Evolutionary conservation across 352 stramenopile species (phyloP), one percentile per base, ranked within the genome.

Genomic region (Pythium aristosporum): DNA sequence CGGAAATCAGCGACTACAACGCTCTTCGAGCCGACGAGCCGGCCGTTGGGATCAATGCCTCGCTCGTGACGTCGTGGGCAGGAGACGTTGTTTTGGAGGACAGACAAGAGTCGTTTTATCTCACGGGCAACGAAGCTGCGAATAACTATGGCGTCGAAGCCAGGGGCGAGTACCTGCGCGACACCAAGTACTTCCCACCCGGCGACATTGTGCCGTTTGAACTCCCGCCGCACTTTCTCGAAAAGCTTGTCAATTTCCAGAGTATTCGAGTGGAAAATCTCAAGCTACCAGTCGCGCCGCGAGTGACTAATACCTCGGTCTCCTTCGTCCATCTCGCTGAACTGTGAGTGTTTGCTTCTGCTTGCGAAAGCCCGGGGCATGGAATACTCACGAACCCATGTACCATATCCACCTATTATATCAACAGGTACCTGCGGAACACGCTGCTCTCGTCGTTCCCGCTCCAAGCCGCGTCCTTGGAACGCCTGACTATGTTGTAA

Each of bases 371-470:
- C n/a, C n/a, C n/a, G n/a, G n/a, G n/a, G n/a, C n/a, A n/a, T n/a
- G n/a, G n/a, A n/a, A n/a, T n/a, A n/a, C n/a, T n/a, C n/a, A n/a
- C n/a, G n/a, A n/a, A n/a, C 37, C 13, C 18, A 32, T 11, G 49
- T 9, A 3, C 8, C 25, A 25, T 46, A 18, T 25, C n/a, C n/a
- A n/a, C n/a, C n/a, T n/a, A n/a, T n/a, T n/a, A n/a, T n/a, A n/a
- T n/a, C n/a, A n/a, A n/a, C n/a, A 65, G 58, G 28, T 65, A 50
- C 36, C 16, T 65, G 25, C 47, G 58, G 34, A 65, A 65, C 48
- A 57, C 58, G 47, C 23, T 58, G 49, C 58, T 65, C 21, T 50
- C 47, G 25, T 52, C 47, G 23, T 58, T 65, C 20, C 58, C 58
- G 23, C 30, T 65, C n/a, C 3, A 48, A n/a, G 20, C 7, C 12